Conservation (phyloP, 2,329 filamentous ascomycete species). For the Boeremia exigua region DNA sequence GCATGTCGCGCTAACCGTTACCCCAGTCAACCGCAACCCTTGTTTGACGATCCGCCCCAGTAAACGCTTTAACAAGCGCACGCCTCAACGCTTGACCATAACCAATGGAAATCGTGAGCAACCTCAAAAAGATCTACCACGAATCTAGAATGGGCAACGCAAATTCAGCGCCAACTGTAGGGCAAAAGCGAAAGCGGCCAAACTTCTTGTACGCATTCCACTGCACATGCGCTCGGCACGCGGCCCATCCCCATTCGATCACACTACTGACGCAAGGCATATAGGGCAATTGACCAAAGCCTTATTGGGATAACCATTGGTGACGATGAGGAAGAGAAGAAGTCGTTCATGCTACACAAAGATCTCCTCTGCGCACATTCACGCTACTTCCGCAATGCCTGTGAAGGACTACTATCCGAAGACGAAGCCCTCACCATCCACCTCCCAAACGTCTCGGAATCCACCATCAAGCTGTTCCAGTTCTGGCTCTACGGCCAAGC, state of each 20-base stretch:
- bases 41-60: conserved; percentile 12
- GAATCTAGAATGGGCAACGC: conserved; percentile 16
- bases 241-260: not conserved
- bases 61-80: conserved; percentile 13
- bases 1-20: conserved; percentile 9
- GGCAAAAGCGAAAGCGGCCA: conserved; percentile 19
- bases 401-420: conserved; percentile 19
- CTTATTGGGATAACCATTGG: conserved; percentile 19
- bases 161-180: conserved; percentile 10
- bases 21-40: conserved; percentile 3
- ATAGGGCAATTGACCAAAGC: conserved; percentile 18
- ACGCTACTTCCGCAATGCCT: conserved; percentile 23
- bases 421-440: conserved; percentile 13
- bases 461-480: conserved; percentile 22
- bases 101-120: conserved; percentile 20
- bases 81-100: conserved; percentile 5
- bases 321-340: conserved; percentile 13
- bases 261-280: conserved; percentile 14
- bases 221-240: not conserved
- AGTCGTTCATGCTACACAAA: conserved; percentile 22
- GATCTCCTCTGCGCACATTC: conserved; percentile 23
- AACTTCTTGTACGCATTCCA: conserved; percentile 15
- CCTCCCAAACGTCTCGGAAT: conserved; percentile 17
- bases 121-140: conserved; percentile 13
- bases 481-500: conserved; percentile 27